Evolutionary conservation across 208 protist species (phyloP).

Genomic region (Trypanosoma conorhini): DNA sequence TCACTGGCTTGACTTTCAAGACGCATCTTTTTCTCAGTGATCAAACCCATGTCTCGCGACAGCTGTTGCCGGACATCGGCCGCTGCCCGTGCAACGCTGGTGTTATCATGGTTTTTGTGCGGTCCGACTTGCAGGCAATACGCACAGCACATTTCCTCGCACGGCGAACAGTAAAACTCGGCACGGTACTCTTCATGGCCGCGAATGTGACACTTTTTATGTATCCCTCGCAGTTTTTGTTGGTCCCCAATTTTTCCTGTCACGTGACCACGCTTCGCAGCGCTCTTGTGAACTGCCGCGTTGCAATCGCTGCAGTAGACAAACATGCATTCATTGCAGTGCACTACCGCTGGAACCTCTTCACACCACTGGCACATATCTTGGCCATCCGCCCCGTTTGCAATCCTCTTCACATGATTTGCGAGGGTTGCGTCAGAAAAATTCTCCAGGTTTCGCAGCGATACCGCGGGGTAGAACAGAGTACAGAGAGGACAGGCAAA

Average conservation of each 20-base stretch:
- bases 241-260: conserved; percentile 35
- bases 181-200: conserved; percentile 80
- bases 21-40: conserved; percentile 42
- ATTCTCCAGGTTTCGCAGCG: conserved; percentile 29
- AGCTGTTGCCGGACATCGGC: conserved; percentile 63
- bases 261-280: conserved; percentile 62
- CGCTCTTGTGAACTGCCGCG: conserved; percentile 72
- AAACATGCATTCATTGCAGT: conserved; percentile 72
- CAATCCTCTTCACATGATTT: conserved; percentile 45
- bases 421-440: conserved; percentile 47
- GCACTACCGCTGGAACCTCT: conserved; percentile 36
- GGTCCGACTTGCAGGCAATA: conserved; percentile 84
- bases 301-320: conserved; percentile 74
- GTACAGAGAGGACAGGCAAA: conserved; percentile 64
- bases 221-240: conserved; percentile 40
- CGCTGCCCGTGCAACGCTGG: conserved; percentile 43
- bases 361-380: conserved; percentile 84
- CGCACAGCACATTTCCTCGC: conserved; percentile 81
- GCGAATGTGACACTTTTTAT: conserved; percentile 42
- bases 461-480: conserved; percentile 33
- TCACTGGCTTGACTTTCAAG: conserved; percentile 67
- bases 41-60: conserved; percentile 41
- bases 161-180: conserved; percentile 80
- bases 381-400: conserved; percentile 32
- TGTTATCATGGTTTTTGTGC: conserved; percentile 66